A percentile compares a stretch with the other conserved stretches of the same genome.
phyloP scores from a whole-genome alignment of 2,329 filamentous ascomycete species.

The Sarocladium strictum region DNA sequence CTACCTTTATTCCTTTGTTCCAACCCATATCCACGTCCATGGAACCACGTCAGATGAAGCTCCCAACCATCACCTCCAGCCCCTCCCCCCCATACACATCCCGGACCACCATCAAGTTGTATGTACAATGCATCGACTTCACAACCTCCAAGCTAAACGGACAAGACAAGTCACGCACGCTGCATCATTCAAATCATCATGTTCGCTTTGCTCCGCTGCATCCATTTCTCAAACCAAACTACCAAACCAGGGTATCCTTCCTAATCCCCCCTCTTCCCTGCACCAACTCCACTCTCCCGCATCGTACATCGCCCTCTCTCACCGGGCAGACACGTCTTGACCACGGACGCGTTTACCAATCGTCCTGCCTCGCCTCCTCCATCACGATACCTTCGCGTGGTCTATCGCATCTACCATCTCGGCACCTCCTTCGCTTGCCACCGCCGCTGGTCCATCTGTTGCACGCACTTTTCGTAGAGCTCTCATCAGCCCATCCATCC shows the following conservation, averaged over 20 bases:
- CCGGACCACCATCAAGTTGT: background rate
- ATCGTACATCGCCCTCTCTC: background rate
- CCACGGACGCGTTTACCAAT: conserved; percentile 9
- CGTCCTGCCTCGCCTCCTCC: background rate
- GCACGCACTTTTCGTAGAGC: conserved; percentile 60
- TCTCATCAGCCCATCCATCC: conserved; percentile 73
- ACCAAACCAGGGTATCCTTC: background rate
- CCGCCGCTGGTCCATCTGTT: conserved; percentile 11
- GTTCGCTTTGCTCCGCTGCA: background rate
- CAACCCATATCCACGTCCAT: background rate
- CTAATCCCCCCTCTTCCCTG: background rate
- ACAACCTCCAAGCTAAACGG: background rate
- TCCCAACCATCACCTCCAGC: background rate
- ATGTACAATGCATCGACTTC: background rate
- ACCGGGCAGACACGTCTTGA: background rate
- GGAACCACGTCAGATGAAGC: background rate
- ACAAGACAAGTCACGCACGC: background rate
- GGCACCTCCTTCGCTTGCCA: background rate
- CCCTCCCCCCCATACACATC: no score
- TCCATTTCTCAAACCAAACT: background rate
- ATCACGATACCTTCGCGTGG: conserved; percentile 7
- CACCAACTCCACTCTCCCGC: conserved; percentile 4
- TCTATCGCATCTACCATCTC: background rate
- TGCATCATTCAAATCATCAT: background rate
- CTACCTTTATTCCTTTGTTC: background rate